Base-by-base conservation (phyloP, 1,284 basidiomycete genomes). In the Leccinum pseudoinsigne region DNA sequence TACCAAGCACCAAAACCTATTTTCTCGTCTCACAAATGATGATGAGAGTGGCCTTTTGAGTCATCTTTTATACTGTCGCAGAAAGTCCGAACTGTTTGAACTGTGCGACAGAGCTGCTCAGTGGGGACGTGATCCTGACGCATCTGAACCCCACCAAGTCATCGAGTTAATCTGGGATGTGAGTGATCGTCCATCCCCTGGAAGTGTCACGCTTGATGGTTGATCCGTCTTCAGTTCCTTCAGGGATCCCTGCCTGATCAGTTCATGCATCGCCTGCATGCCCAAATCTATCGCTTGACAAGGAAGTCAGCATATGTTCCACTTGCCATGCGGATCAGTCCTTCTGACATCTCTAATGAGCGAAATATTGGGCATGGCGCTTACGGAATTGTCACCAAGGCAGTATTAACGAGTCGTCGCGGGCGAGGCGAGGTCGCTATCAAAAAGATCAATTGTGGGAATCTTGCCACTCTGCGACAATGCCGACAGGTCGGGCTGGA, bases 251-350 rank as follows among this genome's bases (percentile, higher is more conserved):
- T 54, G n/a, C 23, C 62, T 16, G 23, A 1, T 10, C 54, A 61
- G 5, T 38, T 70, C 6, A 10, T 1, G 12, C 64, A 55, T 55
- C 71, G 65, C 18, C 62, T 75, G 21, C 65, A 59, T 54, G 64
- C 71, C 21, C 59, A 57, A 26, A 64, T 72, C 40, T 73, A 73
- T 5, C 74, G 73, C 40, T 65, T 75, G 65, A 63, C 74, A 38
- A 74, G 73, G 55, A 73, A 74, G 54, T 74, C 64, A 2, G 69
- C 65, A 12, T 65, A 74, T 50, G 58, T 73, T 21, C 74, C 72
- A 5, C 31, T 2, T 55, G 60, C 6, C 21, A 23, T 75, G 16
- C 53, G 11, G 14, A 75, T 72, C 10, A 26, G 8, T n/a, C 40
- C 9, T 9, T 6, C 51, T 31, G 61, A 55, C 9, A 62, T 65